A percentile compares a stretch with the other conserved stretches of the same genome.
Evolutionary conservation across 148 eudicot genomes (phyloP).

Genomic region (Vaccinium corymbosum): DNA sequence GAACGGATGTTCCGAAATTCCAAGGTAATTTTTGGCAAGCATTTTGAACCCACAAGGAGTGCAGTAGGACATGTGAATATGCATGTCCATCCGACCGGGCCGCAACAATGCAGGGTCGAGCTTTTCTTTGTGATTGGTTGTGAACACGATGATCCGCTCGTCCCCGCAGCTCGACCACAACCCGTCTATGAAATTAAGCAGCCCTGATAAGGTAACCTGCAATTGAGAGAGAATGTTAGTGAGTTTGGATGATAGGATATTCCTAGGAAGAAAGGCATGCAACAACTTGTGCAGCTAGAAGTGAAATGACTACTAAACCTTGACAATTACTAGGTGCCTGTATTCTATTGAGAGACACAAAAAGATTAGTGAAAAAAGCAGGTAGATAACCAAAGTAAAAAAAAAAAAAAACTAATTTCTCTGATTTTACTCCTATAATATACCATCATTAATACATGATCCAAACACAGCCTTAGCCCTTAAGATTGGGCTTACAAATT

Average conservation of each 20-base stretch:
- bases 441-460: background rate
- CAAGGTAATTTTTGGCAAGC: constrained; percentile 50
- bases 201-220: constrained; percentile 59
- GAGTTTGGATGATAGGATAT: background rate
- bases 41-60: constrained; percentile 50
- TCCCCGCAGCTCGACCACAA: constrained; percentile 76
- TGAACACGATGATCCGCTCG: constrained; percentile 58
- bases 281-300: no score
- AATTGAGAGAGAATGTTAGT: background rate
- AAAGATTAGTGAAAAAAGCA: background rate
- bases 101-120: constrained; percentile 66
- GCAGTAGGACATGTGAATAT: constrained; percentile 72
- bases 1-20: constrained; percentile 33
- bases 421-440: background rate
- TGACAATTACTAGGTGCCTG: no score
- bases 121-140: constrained; percentile 67
- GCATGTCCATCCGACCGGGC: constrained; percentile 78
- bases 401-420: background rate
- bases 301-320: no score
- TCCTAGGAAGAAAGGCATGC: no score
- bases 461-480: background rate
- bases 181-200: constrained; percentile 66
- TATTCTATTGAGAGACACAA: background rate
- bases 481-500: no score
- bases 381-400: background rate